Percentiles rank a stretch among this genome's conserved stretches.
phyloP scores from a whole-genome alignment of 2,329 filamentous ascomycete genomes.

The Sclerotinia spermophila region DNA sequence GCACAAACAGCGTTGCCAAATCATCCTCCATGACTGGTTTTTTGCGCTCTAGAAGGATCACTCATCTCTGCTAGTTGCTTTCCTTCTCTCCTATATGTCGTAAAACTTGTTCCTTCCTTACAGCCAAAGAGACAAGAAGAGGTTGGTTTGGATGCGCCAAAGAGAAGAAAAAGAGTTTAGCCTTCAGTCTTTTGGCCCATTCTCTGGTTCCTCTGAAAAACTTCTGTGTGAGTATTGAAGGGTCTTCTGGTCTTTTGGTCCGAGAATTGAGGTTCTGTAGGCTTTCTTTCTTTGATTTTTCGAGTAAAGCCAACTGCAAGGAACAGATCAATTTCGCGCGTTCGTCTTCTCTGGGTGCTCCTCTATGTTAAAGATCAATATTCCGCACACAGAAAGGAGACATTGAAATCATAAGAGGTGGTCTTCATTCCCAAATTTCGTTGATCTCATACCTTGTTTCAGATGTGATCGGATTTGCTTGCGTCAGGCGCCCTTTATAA shows the following conservation, averaged over 20 bases:
- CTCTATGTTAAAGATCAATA: neutral
- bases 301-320: neutral
- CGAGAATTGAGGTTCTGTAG: fast-evolving
- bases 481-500: neutral
- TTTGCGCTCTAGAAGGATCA: neutral
- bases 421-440: neutral
- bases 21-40: fast-evolving
- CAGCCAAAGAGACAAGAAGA: neutral
- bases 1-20: neutral
- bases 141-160: fast-evolving
- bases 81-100: neutral
- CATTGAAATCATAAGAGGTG: neutral
- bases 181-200: neutral
- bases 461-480: neutral
- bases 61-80: neutral
- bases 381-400: fast-evolving
- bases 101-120: fast-evolving
- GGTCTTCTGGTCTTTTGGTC: neutral
- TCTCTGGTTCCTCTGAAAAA: neutral
- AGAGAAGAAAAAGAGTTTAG: neutral
- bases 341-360: neutral
- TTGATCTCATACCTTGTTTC: neutral
- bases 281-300: neutral
- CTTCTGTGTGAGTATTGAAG: fast-evolving
- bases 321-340: neutral